Percentiles rank a stretch among this genome's conserved stretches.
phyloP scores from a whole-genome alignment of 192 early-diverging fungal genomes.

The Coemansia sp. region DNA sequence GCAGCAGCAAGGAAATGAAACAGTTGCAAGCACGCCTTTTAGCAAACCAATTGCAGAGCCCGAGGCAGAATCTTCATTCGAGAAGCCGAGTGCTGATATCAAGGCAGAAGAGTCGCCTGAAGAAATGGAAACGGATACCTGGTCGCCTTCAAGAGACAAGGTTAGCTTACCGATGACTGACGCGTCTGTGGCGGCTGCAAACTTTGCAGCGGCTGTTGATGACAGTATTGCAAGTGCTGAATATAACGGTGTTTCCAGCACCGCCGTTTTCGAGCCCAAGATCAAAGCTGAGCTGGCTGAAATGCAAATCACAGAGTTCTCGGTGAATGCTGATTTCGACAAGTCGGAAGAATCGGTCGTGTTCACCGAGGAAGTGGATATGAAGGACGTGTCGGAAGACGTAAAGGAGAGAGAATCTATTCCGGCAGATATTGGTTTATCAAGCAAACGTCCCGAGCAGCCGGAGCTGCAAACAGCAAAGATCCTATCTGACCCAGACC shows the following conservation, averaged over 20 bases:
- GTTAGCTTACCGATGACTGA: not conserved
- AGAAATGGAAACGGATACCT: constrained; percentile 3
- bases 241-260: not conserved
- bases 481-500: constrained; percentile 44
- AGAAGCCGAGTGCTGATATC: not conserved
- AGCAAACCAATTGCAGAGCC: not conserved
- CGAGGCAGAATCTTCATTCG: not conserved
- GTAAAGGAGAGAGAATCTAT: not conserved
- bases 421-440: not conserved
- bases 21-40: not conserved
- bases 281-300: constrained; percentile 14
- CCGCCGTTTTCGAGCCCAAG: constrained; percentile 7
- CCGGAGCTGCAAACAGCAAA: constrained; percentile 39
- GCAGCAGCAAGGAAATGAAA: not conserved
- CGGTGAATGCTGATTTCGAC: no score
- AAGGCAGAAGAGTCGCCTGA: constrained; percentile 6
- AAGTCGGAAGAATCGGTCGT: not conserved
- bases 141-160: not conserved
- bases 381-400: constrained; percentile 1
- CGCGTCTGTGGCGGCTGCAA: not conserved
- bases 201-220: constrained; percentile 2
- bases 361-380: not conserved
- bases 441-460: not conserved
- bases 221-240: not conserved
- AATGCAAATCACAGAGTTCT: not conserved